Conservation (phyloP, 495 filamentous ascomycete species). For the Podospora pseudoanserina region DNA sequence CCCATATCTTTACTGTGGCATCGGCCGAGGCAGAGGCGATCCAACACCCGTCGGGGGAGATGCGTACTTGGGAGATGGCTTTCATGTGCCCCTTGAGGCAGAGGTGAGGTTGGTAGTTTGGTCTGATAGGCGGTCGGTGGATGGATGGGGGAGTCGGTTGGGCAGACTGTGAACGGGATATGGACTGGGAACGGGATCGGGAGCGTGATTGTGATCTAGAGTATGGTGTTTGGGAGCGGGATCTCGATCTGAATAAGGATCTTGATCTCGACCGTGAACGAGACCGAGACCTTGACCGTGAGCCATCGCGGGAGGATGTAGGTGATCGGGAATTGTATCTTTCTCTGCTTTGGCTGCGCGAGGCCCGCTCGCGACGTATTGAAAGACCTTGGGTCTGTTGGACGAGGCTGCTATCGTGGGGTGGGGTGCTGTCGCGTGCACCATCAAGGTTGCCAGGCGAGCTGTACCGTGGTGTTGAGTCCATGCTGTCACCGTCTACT, state of each 20-base stretch:
- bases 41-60: constrained; percentile 84
- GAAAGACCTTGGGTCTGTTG: constrained; percentile 33
- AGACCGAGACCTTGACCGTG: constrained; percentile 22
- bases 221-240: constrained; percentile 17
- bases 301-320: constrained; percentile 30
- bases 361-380: constrained; percentile 33
- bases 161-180: constrained; percentile 30
- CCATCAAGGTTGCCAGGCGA: constrained; percentile 23
- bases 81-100: constrained; percentile 67
- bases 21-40: constrained; percentile 91
- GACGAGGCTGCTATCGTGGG: not conserved
- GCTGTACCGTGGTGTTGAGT: constrained; percentile 35
- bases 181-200: constrained; percentile 40
- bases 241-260: constrained; percentile 30
- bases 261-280: constrained; percentile 29
- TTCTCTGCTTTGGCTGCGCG: constrained; percentile 28
- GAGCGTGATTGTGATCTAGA: constrained; percentile 36
- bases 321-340: constrained; percentile 5
- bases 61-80: constrained; percentile 80
- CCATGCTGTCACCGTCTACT: constrained; percentile 44
- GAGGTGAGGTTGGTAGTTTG: constrained; percentile 37
- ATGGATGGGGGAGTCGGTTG: constrained; percentile 18
- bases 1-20: constrained; percentile 85
- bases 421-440: constrained; percentile 7
- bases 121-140: constrained; percentile 27